These are phyloP conservation scores for Rhytidiadelphus loreus DNA, from an alignment of 225 moss, liverwort and hornwort species.

Conservation along the genomic window DNA sequence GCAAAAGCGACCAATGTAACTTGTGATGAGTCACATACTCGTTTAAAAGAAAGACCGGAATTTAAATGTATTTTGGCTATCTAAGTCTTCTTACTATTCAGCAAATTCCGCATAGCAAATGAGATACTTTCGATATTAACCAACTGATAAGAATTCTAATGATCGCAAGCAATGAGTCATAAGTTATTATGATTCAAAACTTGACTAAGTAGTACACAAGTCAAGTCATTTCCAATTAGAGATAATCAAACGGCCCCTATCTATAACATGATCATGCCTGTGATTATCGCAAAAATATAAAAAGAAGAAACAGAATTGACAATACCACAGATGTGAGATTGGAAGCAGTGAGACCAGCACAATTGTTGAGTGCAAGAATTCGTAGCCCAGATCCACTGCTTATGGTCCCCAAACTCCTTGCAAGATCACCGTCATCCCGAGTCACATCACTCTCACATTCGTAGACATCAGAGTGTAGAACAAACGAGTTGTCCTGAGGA, in stretches of 20 bases:
- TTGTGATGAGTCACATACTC: background rate
- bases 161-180: background rate
- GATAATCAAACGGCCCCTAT: background rate
- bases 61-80: background rate
- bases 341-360: conserved; percentile 43
- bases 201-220: background rate
- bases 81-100: background rate
- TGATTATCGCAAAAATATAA: background rate
- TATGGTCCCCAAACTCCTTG: conserved; percentile 28
- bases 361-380: conserved; percentile 83
- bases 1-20: background rate
- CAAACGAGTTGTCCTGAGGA: background rate
- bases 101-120: background rate
- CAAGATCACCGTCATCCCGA: conserved; percentile 7
- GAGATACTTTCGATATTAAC: background rate
- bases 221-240: background rate
- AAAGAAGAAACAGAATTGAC: background rate
- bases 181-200: background rate
- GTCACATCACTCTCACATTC: conserved; percentile 19
- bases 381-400: conserved; percentile 47
- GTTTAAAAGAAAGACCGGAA: background rate
- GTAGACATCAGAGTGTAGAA: background rate
- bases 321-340: conserved; percentile 56
- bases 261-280: background rate
- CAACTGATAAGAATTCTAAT: background rate